Evolutionary conservation across 2,329 filamentous ascomycete genomes (phyloP).

Genomic region (Emydomyces testavorans): DNA sequence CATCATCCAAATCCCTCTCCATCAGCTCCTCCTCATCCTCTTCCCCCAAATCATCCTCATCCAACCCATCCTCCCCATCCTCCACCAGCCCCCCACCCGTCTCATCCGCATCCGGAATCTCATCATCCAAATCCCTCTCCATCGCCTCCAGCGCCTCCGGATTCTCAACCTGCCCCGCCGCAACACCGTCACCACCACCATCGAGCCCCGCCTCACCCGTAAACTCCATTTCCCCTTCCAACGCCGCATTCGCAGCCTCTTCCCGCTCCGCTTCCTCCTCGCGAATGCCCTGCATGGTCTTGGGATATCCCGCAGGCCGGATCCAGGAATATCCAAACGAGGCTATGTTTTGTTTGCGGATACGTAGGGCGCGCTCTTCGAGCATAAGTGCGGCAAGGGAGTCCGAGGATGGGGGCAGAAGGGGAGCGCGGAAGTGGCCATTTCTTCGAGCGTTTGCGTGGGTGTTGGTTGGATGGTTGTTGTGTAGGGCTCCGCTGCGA

Average conservation of each 20-base stretch:
- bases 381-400: conserved; percentile 57
- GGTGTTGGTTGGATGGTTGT: conserved; percentile 20
- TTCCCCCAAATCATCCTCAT: conserved; percentile 29
- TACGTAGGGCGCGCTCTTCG: conserved; percentile 66
- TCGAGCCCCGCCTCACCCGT: conserved; percentile 58
- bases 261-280: conserved; percentile 83
- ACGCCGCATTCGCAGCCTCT: conserved; percentile 65
- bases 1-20: conserved; percentile 39
- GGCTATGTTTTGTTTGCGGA: conserved; percentile 68
- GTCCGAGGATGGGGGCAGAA: conserved; percentile 43
- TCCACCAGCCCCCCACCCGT: conserved; percentile 13
- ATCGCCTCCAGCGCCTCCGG: conserved; percentile 21
- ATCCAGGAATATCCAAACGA: conserved; percentile 88
- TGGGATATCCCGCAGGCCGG: conserved; percentile 72
- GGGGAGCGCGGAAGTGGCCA: conserved; percentile 21
- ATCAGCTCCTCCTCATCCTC: conserved; percentile 34
- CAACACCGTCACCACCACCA: conserved; percentile 19
- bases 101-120: conserved; percentile 36
- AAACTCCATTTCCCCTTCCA: conserved; percentile 56
- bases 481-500: conserved; percentile 27
- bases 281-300: conserved; percentile 78
- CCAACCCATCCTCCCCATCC: conserved; percentile 34
- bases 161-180: conserved; percentile 23
- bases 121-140: conserved; percentile 37
- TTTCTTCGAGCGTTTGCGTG: conserved; percentile 21